Evolutionary conservation across 1,284 basidiomycete species (phyloP), one percentile per base, ranked within the genome.

Genomic region (Ceratobasidium sp.): DNA sequence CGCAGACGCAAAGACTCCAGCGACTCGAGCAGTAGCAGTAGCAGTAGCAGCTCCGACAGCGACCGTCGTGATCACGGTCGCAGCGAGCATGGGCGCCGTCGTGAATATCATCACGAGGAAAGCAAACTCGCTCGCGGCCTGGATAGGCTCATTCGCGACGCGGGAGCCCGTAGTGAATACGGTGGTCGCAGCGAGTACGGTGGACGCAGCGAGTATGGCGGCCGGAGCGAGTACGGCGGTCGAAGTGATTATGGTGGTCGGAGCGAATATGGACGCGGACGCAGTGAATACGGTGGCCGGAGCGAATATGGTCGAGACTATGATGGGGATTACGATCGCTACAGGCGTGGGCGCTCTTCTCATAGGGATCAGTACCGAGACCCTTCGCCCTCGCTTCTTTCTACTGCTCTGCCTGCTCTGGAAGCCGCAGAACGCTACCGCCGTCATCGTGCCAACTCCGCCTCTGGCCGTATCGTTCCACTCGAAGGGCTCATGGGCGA

Each of bases 351-450:
- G 6, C 50, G 54, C 52, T 52, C 54, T n/a, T 44, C 57, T 13
- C 38, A 28, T 12, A 6, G 42, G 23, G 38, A 46, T 23, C 40
- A 42, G 33, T n/a, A 73, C n/a, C 69, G 69, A 73, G 61, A 64
- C 20, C 61, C 40, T n/a, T 59, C 56, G 3, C 54, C 57, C 23
- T n/a, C 54, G 20, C n/a, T 73, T 15, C 15, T 46, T 26, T 28
- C 56, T 3, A 23, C 69, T 3, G 23, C 26, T 23, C 26, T 40
- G 23, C 46, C 56, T 28, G 57, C 42, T 23, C 61, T 64, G 10
- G 61, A 64, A 64, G 23, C 61, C 15, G 61, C 56, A 28, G 69
- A 61, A 28, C 38, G 69, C 2, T 61, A 73, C 40, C 40, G 44
- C 26, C 69, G 57, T 12, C 69, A 50, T 23, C 69, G 57, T 57